Percentiles rank a stretch among this genome's conserved stretches.
phyloP scores from a whole-genome alignment of 2,329 filamentous ascomycete species.

The Ustulina deusta region DNA sequence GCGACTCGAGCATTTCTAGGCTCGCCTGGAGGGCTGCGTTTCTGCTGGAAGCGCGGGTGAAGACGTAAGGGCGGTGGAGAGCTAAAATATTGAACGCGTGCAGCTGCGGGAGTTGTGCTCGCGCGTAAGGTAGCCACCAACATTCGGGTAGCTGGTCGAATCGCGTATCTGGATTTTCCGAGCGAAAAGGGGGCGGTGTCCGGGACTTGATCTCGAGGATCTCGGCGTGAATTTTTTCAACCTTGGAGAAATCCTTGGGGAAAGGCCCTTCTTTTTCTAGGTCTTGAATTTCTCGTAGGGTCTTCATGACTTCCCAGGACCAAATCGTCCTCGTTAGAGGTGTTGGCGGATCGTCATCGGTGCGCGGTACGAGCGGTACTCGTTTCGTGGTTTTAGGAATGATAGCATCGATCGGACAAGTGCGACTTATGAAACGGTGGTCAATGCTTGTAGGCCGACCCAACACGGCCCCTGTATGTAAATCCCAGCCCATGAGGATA shows the following conservation, averaged over 20 bases:
- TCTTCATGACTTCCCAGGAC: constrained; percentile 60
- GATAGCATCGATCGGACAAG: constrained; percentile 65
- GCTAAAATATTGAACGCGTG: constrained; percentile 68
- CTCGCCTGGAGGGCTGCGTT: constrained; percentile 67
- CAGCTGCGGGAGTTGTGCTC: constrained; percentile 62
- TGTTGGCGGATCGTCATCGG: constrained; percentile 66
- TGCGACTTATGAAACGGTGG: constrained; percentile 59
- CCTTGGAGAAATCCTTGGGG: constrained; percentile 64
- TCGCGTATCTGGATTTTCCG: constrained; percentile 67
- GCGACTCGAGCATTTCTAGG: constrained; percentile 66
- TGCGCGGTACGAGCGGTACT: constrained; percentile 61
- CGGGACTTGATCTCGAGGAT: constrained; percentile 61
- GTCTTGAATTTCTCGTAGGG: constrained; percentile 65
- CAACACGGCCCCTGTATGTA: constrained; percentile 65
- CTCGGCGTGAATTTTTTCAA: constrained; percentile 66
- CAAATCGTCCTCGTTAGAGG: constrained; percentile 66
- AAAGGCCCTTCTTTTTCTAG: constrained; percentile 68
- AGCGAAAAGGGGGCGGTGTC: constrained; percentile 65
- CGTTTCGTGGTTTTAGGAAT: constrained; percentile 61
- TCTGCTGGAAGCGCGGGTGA: constrained; percentile 66
- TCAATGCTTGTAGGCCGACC: constrained; percentile 69
- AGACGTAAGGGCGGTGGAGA: constrained; percentile 72
- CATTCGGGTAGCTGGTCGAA: constrained; percentile 67
- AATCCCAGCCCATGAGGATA: constrained; percentile 66
- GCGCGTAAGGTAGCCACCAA: constrained; percentile 63